phyloP scores from a whole-genome alignment of 192 early-diverging fungal genomes.

The Jimgerdemannia lactiflua region DNA sequence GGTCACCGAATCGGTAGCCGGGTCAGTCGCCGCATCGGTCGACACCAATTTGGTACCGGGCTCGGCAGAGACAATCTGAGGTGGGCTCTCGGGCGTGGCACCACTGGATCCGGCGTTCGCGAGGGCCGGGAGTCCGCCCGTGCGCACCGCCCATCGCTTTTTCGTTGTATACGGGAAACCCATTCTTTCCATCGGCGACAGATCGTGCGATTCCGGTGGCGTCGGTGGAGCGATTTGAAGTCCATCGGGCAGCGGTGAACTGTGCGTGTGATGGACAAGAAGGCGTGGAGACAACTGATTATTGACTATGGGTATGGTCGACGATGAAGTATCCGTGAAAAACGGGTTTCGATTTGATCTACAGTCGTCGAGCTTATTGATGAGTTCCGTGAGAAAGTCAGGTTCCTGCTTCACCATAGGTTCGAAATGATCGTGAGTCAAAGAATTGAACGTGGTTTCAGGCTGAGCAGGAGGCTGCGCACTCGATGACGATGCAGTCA shows the following conservation, averaged over 20 bases:
- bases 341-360: background rate
- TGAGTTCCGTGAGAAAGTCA: background rate
- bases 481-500: background rate
- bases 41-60: background rate
- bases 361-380: background rate
- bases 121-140: background rate
- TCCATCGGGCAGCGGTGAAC: background rate
- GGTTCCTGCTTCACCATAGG: background rate
- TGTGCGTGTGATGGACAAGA: background rate
- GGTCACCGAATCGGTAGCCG: no score
- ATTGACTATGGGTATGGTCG: background rate
- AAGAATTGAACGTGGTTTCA: background rate
- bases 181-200: no score
- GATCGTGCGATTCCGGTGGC: no score
- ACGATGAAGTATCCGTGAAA: background rate
- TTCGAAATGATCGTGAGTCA: background rate
- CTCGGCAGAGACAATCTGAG: background rate
- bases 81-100: no score
- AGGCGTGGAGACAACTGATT: background rate
- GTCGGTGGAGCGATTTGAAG: no score
- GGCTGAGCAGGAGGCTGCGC: background rate
- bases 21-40: background rate
- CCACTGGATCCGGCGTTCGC: no score
- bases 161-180: background rate
- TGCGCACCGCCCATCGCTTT: background rate